Evolutionary conservation across 1,284 basidiomycete species (phyloP).

Genomic region (Entoloma clypeatum): DNA sequence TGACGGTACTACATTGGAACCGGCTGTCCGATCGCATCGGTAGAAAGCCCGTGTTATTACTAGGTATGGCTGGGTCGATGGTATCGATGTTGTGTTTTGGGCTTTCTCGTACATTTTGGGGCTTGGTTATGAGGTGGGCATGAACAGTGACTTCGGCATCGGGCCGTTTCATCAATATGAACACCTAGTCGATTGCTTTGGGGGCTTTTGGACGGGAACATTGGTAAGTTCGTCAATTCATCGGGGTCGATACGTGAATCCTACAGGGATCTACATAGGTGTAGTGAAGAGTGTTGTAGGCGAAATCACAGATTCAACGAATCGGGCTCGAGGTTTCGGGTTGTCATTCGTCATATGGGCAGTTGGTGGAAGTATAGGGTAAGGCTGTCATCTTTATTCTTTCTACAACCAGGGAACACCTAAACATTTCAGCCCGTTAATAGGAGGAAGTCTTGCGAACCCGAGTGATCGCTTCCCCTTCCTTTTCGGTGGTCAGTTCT

Average conservation of each 20-base stretch:
- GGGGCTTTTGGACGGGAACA: conserved; percentile 39
- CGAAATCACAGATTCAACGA: no score
- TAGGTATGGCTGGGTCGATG: conserved; percentile 43
- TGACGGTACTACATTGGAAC: conserved; percentile 52
- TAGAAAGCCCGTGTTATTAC: conserved; percentile 49
- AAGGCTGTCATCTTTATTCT: no score
- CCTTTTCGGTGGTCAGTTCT: conserved; percentile 43
- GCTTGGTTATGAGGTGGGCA: conserved; percentile 21
- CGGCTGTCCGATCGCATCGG: conserved; percentile 50
- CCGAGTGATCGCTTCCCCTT: conserved; percentile 52
- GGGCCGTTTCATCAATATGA: not conserved
- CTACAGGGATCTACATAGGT: no score
- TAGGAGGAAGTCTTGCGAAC: conserved; percentile 53
- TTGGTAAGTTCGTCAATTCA: no score
- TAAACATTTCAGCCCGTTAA: conserved; percentile 43
- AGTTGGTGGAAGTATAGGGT: no score
- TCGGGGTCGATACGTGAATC: not conserved
- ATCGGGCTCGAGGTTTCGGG: no score
- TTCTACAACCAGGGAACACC: no score
- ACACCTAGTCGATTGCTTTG: conserved; percentile 34
- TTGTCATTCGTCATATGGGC: no score
- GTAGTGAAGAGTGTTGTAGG: no score
- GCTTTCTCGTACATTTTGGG: conserved; percentile 37
- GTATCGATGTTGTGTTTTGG: conserved; percentile 49
- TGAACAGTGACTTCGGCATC: not conserved